These are phyloP conservation scores for Brettanomyces anomalus DNA, from an alignment of 805 yeast genomes.

Conservation along the genomic window DNA sequence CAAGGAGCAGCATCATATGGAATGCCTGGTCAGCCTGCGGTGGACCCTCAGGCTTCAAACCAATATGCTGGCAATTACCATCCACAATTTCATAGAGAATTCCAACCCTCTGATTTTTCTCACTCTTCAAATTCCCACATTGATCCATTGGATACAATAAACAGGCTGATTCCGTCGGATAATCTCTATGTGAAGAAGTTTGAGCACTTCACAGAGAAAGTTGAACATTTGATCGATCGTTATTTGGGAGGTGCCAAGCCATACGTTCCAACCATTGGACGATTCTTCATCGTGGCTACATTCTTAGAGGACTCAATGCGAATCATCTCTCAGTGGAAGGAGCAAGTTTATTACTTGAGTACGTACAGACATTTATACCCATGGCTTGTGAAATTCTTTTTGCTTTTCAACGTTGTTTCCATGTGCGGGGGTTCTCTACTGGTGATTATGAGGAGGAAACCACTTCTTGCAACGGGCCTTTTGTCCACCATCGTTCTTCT, in stretches of 20 bases:
- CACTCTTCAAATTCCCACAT: background rate
- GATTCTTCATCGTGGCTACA: slow-evolving; percentile 87
- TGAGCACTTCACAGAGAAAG: slow-evolving; percentile 41
- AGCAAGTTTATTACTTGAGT: slow-evolving; percentile 79
- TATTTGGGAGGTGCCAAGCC: slow-evolving; percentile 51
- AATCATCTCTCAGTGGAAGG: slow-evolving; percentile 80
- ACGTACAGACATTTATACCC: slow-evolving; percentile 72
- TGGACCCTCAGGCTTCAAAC: background rate
- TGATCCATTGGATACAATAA: slow-evolving; percentile 17
- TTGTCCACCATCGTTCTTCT: slow-evolving; percentile 62
- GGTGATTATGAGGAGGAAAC: slow-evolving; percentile 59
- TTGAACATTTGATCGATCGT: slow-evolving; percentile 47
- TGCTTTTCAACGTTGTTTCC: slow-evolving; percentile 49
- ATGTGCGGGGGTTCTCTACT: slow-evolving; percentile 71
- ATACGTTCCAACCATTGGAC: slow-evolving; percentile 78
- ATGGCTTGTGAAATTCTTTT: slow-evolving; percentile 66
- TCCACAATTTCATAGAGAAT: slow-evolving; percentile 5
- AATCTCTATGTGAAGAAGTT: slow-evolving; percentile 28
- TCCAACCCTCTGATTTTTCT: slow-evolving; percentile 1
- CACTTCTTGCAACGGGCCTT: slow-evolving; percentile 61
- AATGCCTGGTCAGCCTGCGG: background rate
- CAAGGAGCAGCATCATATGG: slow-evolving; percentile 2
- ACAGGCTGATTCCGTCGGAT: slow-evolving; percentile 23
- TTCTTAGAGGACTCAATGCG: slow-evolving; percentile 85
- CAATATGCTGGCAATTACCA: background rate